Evolutionary conservation across 371 early-diverging fungal species (phyloP), one percentile per base, ranked within the genome.

Genomic region (Capillidium heterosporum): DNA sequence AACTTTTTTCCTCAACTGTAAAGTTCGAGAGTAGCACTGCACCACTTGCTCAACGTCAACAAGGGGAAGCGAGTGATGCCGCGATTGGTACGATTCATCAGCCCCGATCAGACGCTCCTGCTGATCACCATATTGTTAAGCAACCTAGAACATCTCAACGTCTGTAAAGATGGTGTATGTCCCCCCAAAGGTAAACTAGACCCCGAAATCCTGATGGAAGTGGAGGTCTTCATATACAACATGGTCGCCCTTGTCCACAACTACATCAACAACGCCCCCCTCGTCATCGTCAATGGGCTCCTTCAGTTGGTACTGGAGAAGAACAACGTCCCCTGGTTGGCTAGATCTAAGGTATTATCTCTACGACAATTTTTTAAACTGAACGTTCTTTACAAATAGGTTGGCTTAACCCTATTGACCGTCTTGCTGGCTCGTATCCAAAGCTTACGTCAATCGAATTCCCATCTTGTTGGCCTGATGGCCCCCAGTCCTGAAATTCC

Each of bases 361-460:
- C 39, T 19, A 23, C n/a, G 40, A 51, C 26, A n/a, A 11, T 28
- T 31, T 27, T 23, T 41, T 19, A n/a, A n/a, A n/a, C n/a, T n/a
- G n/a, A n/a, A n/a, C n/a, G n/a, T n/a, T n/a, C n/a, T n/a, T 27
- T 32, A 32, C 32, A 27, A 26, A 23, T 61, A 74, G 71, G 82
- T 82, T 43, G 96, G 92, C 1, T 71, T 94, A 57, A 83, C 84
- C 1, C 76, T 93, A 35, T 71, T 95, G 67, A 90, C 94, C 0
- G 75, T 94, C 73, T 74, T 94, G 28, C 71, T 95, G 56, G 83
- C 83, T 21, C 85, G 95, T 40, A 89, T 91, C 11, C 92, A 90
- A 63, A 82, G 87, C 35, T 67, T 95, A 52, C 87, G 65, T 61
- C 86, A 89, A 67, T 81, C 81, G 7, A 78, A 73, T 26, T 78